A percentile compares a stretch with the other conserved stretches of the same genome.
These are phyloP conservation scores for Ustilago shanxiensis DNA, from an alignment of 1,284 basidiomycete genomes.

Conservation along the genomic window DNA sequence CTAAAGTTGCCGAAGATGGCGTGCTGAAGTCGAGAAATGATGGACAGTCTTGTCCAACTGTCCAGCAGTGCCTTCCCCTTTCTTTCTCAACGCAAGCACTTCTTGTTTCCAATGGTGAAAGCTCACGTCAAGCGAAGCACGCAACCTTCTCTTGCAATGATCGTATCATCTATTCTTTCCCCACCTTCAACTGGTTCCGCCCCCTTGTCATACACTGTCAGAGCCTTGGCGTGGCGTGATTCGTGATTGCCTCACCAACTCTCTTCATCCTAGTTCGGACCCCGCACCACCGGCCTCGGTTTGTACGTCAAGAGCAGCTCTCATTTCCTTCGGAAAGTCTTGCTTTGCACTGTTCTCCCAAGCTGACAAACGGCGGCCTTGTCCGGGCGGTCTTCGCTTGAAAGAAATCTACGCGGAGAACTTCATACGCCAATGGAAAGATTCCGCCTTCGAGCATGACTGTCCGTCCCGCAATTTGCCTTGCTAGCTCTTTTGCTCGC, in stretches of 20 bases:
- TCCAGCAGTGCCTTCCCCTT: conserved; percentile 23
- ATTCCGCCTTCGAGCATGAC: background rate
- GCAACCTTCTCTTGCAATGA: conserved; percentile 20
- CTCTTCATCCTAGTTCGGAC: background rate
- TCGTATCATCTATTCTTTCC: background rate
- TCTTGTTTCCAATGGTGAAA: background rate
- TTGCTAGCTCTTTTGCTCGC: background rate
- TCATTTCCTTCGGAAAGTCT: too few species aligned
- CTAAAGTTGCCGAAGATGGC: conserved; percentile 17
- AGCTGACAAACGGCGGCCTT: conserved; percentile 2
- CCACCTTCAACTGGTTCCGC: conserved; percentile 10
- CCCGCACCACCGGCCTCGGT: conserved; percentile 4
- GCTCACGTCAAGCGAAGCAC: conserved; percentile 28
- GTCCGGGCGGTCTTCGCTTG: background rate
- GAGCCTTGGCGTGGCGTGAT: background rate
- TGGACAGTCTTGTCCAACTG: conserved; percentile 8
- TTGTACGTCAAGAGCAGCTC: background rate
- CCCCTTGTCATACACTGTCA: too few species aligned
- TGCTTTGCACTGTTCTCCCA: too few species aligned
- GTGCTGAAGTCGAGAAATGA: conserved; percentile 29
- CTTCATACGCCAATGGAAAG: background rate
- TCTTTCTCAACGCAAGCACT: background rate
- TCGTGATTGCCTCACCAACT: background rate
- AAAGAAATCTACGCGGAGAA: background rate
- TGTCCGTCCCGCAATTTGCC: background rate